phyloP scores from a whole-genome alignment of 176 grass and related monocot species.

The Triticum urartu region DNA sequence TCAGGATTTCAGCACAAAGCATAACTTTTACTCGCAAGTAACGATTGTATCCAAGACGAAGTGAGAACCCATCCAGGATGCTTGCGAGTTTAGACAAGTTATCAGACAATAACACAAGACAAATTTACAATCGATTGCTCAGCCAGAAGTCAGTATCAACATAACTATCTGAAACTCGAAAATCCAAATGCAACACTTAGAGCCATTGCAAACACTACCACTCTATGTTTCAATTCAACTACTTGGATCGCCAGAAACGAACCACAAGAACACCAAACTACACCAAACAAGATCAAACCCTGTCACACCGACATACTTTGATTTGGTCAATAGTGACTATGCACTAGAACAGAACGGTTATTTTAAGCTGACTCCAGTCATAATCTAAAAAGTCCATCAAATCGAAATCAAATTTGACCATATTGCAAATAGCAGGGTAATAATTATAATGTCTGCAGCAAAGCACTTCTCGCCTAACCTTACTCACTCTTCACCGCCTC shows the following conservation, averaged over 20 bases:
- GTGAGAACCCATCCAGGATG: constrained; percentile 10
- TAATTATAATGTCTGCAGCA: neutral
- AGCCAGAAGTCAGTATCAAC: neutral
- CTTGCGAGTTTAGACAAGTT: neutral
- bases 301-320: neutral
- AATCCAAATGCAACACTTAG: neutral
- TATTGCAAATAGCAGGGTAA: neutral
- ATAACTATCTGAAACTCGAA: neutral
- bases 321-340: neutral
- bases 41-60: neutral
- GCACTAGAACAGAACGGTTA: neutral
- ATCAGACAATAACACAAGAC: neutral
- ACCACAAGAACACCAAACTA: neutral
- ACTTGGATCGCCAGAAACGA: neutral
- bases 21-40: constrained; percentile 8
- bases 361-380: neutral
- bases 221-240: neutral
- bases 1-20: constrained; percentile 7
- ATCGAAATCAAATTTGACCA: neutral
- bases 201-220: neutral
- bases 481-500: neutral
- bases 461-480: neutral
- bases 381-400: neutral
- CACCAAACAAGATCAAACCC: neutral
- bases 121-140: neutral